phyloP scores from a whole-genome alignment of 345 rosid species.

The Pelargonium nanum region DNA sequence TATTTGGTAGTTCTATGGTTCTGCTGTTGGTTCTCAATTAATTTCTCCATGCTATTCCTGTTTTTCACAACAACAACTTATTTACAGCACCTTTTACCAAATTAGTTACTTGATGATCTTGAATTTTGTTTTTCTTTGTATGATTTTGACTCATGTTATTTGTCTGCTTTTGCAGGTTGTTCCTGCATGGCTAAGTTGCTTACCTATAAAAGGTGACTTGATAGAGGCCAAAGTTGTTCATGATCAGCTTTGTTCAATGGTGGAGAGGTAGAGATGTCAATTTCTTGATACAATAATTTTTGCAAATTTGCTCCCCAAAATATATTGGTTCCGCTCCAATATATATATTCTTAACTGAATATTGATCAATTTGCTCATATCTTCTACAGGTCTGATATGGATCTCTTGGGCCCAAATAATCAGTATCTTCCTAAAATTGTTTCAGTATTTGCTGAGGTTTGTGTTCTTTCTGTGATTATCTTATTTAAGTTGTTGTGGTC shows the following conservation, averaged over 20 bases:
- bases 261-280: slow-evolving; percentile 53
- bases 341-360: not conserved
- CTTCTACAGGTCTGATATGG: slow-evolving; percentile 67
- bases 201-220: slow-evolving; percentile 82
- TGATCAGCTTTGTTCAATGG: slow-evolving; percentile 92
- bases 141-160: not conserved
- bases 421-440: slow-evolving; percentile 82
- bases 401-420: slow-evolving; percentile 80
- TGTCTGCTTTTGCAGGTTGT: slow-evolving; percentile 44
- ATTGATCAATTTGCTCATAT: slow-evolving; percentile 5
- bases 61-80: no score
- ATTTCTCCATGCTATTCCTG: no score
- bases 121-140: not conserved
- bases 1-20: no score
- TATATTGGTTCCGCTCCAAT: no score
- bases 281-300: not conserved
- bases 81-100: not conserved
- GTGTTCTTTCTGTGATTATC: slow-evolving; percentile 10
- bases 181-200: slow-evolving; percentile 98
- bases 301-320: not conserved
- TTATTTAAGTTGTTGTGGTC: not conserved
- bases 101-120: not conserved
- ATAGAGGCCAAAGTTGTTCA: slow-evolving; percentile 98
- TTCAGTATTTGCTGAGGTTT: slow-evolving; percentile 85
- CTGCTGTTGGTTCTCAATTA: no score